Percentiles rank a stretch among this genome's conserved stretches.
These are phyloP conservation scores for Cardiospermum halicacabum DNA, from an alignment of 345 rosid genomes.

Conservation along the genomic window DNA sequence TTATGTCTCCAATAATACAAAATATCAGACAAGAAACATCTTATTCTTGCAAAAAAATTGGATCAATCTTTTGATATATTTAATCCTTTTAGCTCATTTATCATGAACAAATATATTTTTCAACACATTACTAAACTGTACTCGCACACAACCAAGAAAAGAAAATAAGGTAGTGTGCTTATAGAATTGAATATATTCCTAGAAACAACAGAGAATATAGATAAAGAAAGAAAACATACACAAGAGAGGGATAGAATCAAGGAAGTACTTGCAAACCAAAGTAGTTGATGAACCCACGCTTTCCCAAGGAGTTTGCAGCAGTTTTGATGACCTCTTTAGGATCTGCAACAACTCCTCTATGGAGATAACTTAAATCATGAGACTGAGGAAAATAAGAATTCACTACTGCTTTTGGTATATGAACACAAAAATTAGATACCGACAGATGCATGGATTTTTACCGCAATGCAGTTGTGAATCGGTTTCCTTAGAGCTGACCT, in stretches of 20 bases:
- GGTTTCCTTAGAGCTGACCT: slow-evolving; percentile 89
- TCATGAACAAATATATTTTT: neutral
- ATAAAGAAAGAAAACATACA: neutral
- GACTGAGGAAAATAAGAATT: neutral
- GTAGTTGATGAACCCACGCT: slow-evolving; percentile 86
- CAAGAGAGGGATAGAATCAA: slow-evolving; percentile 8
- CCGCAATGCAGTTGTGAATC: slow-evolving; percentile 83
- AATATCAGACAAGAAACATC: neutral
- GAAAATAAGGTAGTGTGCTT: neutral
- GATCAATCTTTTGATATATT: too few species aligned
- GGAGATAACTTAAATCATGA: slow-evolving; percentile 14
- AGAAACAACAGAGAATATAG: slow-evolving; percentile 4
- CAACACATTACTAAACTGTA: neutral
- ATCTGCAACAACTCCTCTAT: slow-evolving; percentile 87
- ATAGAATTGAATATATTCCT: neutral
- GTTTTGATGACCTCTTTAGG: slow-evolving; percentile 72
- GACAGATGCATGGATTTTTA: slow-evolving; percentile 19
- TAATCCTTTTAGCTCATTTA: too few species aligned
- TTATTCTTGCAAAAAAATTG: too few species aligned
- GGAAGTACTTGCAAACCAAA: slow-evolving; percentile 87
- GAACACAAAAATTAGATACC: slow-evolving; percentile 2
- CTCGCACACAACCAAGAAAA: neutral
- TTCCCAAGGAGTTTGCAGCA: slow-evolving; percentile 76
- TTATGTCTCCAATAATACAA: too few species aligned
- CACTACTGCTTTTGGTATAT: neutral